phyloP scores from a whole-genome alignment of 2,329 filamentous ascomycete species.

The Sarocladium brachiariae region DNA sequence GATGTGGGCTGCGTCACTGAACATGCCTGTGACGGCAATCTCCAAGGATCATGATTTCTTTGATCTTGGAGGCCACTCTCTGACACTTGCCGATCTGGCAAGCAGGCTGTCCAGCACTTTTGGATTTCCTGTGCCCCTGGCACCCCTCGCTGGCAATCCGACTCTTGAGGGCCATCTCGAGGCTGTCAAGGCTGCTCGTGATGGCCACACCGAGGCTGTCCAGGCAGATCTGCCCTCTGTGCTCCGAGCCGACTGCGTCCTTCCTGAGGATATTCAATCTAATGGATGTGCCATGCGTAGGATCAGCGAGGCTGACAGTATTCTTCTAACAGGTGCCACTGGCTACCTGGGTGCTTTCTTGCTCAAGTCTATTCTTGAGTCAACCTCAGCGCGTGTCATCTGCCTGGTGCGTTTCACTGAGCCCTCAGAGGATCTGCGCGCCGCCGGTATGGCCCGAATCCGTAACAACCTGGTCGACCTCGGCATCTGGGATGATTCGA shows the following conservation, averaged over 20 bases:
- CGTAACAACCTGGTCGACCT: constrained; percentile 72
- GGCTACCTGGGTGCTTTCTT: constrained; percentile 73
- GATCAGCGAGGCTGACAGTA: constrained; percentile 58
- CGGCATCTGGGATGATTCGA: constrained; percentile 68
- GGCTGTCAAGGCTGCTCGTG: constrained; percentile 62
- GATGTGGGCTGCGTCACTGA: constrained; percentile 65
- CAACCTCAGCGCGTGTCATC: constrained; percentile 60
- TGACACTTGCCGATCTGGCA: constrained; percentile 72
- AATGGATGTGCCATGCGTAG: constrained; percentile 45
- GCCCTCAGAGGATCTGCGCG: constrained; percentile 54
- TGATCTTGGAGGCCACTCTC: constrained; percentile 71
- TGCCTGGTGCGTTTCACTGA: constrained; percentile 70
- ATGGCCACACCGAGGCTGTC: constrained; percentile 66
- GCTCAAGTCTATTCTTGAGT: constrained; percentile 60
- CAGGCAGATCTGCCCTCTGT: constrained; percentile 69
- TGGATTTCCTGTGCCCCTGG: constrained; percentile 66
- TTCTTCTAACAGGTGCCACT: constrained; percentile 68
- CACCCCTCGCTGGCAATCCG: constrained; percentile 62
- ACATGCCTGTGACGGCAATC: constrained; percentile 54
- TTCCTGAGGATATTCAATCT: constrained; percentile 64
- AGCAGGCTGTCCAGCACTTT: constrained; percentile 61
- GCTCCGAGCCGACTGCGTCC: constrained; percentile 56
- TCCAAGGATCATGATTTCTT: constrained; percentile 73
- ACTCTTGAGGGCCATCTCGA: constrained; percentile 68
- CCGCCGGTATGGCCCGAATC: constrained; percentile 64